Evolutionary conservation across 371 early-diverging fungal species (phyloP).

Genomic region (Mortierella sp.): DNA sequence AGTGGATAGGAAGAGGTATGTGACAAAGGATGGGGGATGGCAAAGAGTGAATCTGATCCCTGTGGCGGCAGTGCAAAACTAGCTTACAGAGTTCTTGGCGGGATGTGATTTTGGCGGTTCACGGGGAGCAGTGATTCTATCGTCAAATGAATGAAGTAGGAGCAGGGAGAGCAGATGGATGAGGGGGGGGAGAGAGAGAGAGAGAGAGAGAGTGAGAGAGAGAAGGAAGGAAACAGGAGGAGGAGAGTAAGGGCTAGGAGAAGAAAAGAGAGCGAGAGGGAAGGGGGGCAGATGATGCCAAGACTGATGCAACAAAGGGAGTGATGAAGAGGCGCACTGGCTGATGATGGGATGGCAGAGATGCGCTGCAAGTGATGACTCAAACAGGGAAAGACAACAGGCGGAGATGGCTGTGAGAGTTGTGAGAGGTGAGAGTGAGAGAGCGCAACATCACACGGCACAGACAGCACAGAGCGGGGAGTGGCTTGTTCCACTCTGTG

Average conservation of each 20-base stretch:
- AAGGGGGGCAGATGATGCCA: background rate
- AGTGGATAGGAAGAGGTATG: background rate
- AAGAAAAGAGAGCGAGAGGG: background rate
- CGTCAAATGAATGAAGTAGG: background rate
- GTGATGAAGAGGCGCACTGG: constrained; percentile 1
- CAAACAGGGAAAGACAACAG: no score
- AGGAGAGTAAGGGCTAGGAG: background rate
- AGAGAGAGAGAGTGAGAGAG: background rate
- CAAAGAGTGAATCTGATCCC: background rate
- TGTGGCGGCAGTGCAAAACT: background rate
- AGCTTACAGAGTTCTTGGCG: background rate
- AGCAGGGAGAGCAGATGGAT: background rate
- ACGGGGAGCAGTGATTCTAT: no score
- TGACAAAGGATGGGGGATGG: background rate
- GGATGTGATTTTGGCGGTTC: no score
- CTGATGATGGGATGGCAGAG: background rate
- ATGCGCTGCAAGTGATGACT: no score
- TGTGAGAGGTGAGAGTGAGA: no score
- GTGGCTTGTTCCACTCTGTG: no score
- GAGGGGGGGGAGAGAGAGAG: background rate
- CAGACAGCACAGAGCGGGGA: no score
- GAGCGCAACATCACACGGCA: no score
- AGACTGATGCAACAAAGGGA: background rate
- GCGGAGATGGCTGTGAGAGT: no score
- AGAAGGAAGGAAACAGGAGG: constrained; percentile 2